phyloP scores from a whole-genome alignment of 768 basidiomycete species.

The Roridomyces roridus region DNA sequence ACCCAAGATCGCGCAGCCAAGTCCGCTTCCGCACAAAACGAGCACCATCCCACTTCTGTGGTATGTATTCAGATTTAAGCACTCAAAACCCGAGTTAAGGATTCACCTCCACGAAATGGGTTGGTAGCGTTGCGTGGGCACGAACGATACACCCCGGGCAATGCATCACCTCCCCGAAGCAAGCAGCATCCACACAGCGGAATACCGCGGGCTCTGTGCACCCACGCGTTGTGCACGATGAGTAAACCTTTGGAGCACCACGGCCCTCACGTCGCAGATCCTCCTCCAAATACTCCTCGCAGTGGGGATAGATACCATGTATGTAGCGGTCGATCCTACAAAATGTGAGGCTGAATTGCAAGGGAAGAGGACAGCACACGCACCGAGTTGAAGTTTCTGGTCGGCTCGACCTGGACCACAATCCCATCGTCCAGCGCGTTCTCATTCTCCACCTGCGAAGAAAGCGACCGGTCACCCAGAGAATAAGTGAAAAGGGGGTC shows the following conservation, averaged over 20 bases:
- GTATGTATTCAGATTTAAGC: too few relatives aligned
- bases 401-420: too few relatives aligned
- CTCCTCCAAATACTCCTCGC: neutral
- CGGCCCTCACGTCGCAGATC: neutral
- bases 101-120: neutral
- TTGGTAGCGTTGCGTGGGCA: neutral
- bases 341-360: too few relatives aligned
- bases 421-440: too few relatives aligned
- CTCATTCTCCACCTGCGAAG: too few relatives aligned
- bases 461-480: too few relatives aligned
- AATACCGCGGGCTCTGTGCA: neutral
- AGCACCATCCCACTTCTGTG: neutral
- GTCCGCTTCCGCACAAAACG: neutral
- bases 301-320: neutral
- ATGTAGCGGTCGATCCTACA: constrained; percentile 6
- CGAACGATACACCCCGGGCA: neutral
- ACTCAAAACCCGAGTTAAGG: too few relatives aligned
- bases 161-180: neutral
- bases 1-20: constrained; percentile 9
- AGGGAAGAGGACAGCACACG: too few relatives aligned
- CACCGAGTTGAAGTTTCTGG: too few relatives aligned
- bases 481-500: too few relatives aligned
- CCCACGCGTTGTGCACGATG: neutral
- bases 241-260: neutral
- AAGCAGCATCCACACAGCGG: neutral